phyloP scores from a whole-genome alignment of 106 monocot species.

The Ottelia alismoides region DNA sequence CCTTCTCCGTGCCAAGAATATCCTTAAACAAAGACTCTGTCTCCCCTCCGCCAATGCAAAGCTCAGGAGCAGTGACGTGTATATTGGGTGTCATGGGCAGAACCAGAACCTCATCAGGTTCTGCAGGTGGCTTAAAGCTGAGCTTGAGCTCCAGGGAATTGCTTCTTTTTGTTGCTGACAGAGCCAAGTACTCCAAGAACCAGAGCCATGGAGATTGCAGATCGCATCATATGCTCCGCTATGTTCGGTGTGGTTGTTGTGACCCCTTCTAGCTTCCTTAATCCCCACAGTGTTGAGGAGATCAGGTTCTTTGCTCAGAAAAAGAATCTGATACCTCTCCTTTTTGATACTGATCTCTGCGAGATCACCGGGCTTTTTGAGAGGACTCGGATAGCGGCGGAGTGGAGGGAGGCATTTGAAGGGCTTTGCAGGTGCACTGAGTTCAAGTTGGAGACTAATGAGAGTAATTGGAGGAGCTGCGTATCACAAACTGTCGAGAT shows the following conservation, averaged over 20 bases:
- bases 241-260: no score
- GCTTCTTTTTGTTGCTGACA: conserved; percentile 64
- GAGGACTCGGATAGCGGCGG: no score
- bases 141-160: conserved; percentile 76
- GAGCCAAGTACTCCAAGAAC: no score
- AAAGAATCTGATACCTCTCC: conserved; percentile 49
- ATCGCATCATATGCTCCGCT: conserved; percentile 69
- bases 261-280: no score
- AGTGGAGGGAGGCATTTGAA: conserved; percentile 61
- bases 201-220: conserved; percentile 83
- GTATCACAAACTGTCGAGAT: conserved; percentile 35
- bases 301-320: conserved; percentile 73
- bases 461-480: conserved; percentile 70
- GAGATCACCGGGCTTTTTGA: conserved; percentile 45
- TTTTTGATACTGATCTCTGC: conserved; percentile 41
- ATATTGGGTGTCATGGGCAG: conserved; percentile 73
- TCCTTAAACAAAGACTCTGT: conserved; percentile 42
- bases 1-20: conserved; percentile 56
- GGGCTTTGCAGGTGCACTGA: conserved; percentile 40
- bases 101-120: conserved; percentile 41
- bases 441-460: conserved; percentile 60
- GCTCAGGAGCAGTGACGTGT: conserved; percentile 72
- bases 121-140: conserved; percentile 76
- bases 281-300: conserved; percentile 51
- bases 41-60: conserved; percentile 57